Conservation (phyloP, 345 rosid species). For the Citrus cavaleriei region DNA sequence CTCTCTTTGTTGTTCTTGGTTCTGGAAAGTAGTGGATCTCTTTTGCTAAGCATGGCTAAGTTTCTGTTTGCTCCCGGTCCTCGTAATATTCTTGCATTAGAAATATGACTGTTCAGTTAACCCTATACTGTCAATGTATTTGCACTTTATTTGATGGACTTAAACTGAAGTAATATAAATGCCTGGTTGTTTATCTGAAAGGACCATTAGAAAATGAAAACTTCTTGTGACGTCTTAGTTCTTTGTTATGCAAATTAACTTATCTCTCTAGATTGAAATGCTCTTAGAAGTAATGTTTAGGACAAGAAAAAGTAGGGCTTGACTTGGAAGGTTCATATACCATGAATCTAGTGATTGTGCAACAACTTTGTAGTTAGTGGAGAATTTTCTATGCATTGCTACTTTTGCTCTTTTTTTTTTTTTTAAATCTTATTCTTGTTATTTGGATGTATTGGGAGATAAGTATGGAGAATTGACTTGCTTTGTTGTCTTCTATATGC, state of each 20-base stretch:
- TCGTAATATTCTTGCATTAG: background rate
- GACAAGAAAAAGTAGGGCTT: background rate
- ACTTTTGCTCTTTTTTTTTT: background rate
- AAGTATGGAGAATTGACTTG: background rate
- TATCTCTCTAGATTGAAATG: background rate
- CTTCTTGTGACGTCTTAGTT: background rate
- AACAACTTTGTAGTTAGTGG: background rate
- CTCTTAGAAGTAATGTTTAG: background rate
- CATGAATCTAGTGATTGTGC: background rate
- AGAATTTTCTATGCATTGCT: background rate
- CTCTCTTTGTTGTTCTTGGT: background rate
- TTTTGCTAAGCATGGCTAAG: background rate
- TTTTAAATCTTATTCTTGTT: background rate
- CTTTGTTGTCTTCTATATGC: background rate
- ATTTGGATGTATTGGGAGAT: background rate
- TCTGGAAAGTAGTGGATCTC: background rate
- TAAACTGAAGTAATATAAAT: background rate
- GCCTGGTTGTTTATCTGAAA: background rate
- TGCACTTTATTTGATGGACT: background rate
- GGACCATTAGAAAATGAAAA: background rate
- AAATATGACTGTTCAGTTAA: background rate
- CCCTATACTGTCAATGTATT: background rate
- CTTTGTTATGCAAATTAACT: background rate
- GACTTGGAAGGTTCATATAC: background rate
- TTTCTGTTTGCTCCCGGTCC: background rate